Percentiles rank a stretch among this genome's conserved stretches.
Conservation (phyloP, 371 early-diverging fungal species). For the Scutellospora calospora region DNA sequence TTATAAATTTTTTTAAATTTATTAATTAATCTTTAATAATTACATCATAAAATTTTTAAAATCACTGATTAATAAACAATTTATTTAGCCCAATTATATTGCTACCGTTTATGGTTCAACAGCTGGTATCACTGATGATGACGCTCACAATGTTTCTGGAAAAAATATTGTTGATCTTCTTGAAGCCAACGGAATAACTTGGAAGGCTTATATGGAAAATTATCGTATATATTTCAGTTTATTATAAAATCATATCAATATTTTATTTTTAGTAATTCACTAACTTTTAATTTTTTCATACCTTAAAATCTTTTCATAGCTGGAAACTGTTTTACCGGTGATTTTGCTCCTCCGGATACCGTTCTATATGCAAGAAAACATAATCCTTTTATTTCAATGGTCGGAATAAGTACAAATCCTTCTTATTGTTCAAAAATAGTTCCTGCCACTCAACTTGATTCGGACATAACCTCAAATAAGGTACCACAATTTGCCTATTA, state of each 20-base stretch:
- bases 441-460: slow-evolving; percentile 56
- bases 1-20: too few relatives aligned
- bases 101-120: slow-evolving; percentile 54
- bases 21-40: too few relatives aligned
- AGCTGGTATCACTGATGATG: slow-evolving; percentile 57
- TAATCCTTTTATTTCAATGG: slow-evolving; percentile 69
- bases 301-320: slow-evolving; percentile 30
- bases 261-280: too few relatives aligned
- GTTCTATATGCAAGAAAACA: slow-evolving; percentile 62
- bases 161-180: slow-evolving; percentile 66
- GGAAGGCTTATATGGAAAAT: slow-evolving; percentile 60
- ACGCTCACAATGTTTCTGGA: slow-evolving; percentile 19
- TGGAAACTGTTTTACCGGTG: slow-evolving; percentile 47
- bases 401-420: slow-evolving; percentile 54
- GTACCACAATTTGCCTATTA: slow-evolving; percentile 69
- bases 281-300: too few relatives aligned
- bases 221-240: slow-evolving; percentile 44
- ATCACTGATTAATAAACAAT: slow-evolving; percentile 22
- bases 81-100: slow-evolving; percentile 54
- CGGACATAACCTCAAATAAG: slow-evolving; percentile 55
- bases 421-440: slow-evolving; percentile 64
- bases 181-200: slow-evolving; percentile 57
- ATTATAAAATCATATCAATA: too few relatives aligned
- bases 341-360: background rate
- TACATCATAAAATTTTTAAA: too few relatives aligned